phyloP scores from a whole-genome alignment of 352 stramenopile species.

The Globisporangium cederbergense region DNA sequence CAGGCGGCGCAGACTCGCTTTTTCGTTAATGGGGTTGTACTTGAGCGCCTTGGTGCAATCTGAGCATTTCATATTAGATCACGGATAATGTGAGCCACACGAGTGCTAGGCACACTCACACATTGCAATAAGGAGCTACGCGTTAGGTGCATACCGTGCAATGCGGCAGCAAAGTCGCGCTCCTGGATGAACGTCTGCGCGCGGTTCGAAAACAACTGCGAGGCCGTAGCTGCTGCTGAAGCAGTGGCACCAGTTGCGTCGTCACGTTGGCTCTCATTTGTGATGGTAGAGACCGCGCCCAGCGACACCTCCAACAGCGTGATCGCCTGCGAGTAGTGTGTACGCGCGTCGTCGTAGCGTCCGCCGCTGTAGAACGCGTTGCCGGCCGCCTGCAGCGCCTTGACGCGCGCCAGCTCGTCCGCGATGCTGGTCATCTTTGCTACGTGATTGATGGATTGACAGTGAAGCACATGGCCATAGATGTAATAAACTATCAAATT shows the following conservation, averaged over 20 bases:
- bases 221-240: slow-evolving; percentile 16
- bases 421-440: neutral
- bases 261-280: neutral
- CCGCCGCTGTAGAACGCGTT: slow-evolving; percentile 54
- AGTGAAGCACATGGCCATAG: neutral
- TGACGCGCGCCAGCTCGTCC: slow-evolving; percentile 15
- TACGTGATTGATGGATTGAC: neutral
- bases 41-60: slow-evolving; percentile 55
- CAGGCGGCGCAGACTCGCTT: slow-evolving; percentile 55
- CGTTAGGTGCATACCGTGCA: slow-evolving; percentile 34
- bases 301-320: slow-evolving; percentile 16
- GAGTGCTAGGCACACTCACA: neutral
- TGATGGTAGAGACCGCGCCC: neutral
- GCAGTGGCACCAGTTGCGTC: neutral
- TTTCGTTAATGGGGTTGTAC: slow-evolving; percentile 56
- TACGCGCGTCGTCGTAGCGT: slow-evolving; percentile 53
- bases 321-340: slow-evolving; percentile 47
- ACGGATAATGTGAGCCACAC: neutral
- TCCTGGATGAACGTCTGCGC: slow-evolving; percentile 71
- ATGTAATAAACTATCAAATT: too few relatives aligned
- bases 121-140: too few relatives aligned
- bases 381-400: slow-evolving; percentile 37
- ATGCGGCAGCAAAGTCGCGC: slow-evolving; percentile 58
- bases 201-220: slow-evolving; percentile 60
- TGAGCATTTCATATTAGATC: slow-evolving; percentile 11